Conservation (phyloP, 2,329 filamentous ascomycete genomes). For the Thermoascus crustaceus region DNA sequence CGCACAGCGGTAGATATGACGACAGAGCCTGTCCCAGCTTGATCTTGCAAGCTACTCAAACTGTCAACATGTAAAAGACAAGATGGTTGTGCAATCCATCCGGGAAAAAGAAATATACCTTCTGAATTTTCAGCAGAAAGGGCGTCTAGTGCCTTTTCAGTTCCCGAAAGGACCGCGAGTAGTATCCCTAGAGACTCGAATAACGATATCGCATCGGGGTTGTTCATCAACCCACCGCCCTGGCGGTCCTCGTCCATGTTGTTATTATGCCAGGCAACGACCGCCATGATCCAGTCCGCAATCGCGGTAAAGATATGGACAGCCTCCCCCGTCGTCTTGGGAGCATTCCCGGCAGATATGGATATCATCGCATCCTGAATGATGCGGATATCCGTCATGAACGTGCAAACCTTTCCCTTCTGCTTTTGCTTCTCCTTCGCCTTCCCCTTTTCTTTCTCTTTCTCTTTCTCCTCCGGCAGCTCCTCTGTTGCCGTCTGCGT, state of each 20-base stretch:
- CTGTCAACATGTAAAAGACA: slow-evolving; percentile 5
- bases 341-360: slow-evolving; percentile 26
- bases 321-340: slow-evolving; percentile 22
- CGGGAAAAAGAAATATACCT: slow-evolving; percentile 16
- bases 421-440: slow-evolving; percentile 6
- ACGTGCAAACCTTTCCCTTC: slow-evolving; percentile 14
- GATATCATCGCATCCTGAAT: slow-evolving; percentile 35
- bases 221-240: slow-evolving; percentile 23
- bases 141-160: slow-evolving; percentile 26
- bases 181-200: slow-evolving; percentile 37
- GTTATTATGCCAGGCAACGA: slow-evolving; percentile 28
- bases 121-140: slow-evolving; percentile 27
- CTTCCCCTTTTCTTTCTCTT: neutral
- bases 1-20: slow-evolving; percentile 33
- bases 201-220: slow-evolving; percentile 30
- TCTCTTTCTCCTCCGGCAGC: neutral
- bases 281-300: slow-evolving; percentile 32
- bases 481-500: slow-evolving; percentile 1
- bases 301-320: slow-evolving; percentile 24
- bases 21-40: slow-evolving; percentile 32
- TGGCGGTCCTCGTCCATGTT: slow-evolving; percentile 19
- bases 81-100: neutral
- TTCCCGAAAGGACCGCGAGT: slow-evolving; percentile 30
- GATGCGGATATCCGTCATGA: slow-evolving; percentile 36
- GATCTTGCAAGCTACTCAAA: slow-evolving; percentile 24